A percentile compares a stretch with the other conserved stretches of the same genome.
Evolutionary conservation across 1,139 yeast species (phyloP).

Genomic region (Lodderomyces orthopsilosis): DNA sequence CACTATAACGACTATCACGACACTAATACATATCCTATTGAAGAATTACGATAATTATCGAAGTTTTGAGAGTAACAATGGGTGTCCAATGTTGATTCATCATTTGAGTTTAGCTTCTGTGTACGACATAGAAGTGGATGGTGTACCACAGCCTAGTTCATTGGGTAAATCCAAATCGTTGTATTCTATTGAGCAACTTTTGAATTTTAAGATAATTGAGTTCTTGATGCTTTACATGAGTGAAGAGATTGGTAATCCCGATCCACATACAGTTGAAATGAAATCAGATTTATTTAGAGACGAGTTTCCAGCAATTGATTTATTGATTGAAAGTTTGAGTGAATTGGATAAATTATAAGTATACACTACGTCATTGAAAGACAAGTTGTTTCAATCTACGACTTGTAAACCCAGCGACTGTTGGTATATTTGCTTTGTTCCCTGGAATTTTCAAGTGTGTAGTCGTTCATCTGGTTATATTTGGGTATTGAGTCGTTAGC

Average conservation of each 20-base stretch:
- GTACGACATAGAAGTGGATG: constrained; percentile 7
- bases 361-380: too few species aligned
- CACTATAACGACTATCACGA: constrained; percentile 49
- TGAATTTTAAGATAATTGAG: constrained; percentile 64
- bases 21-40: constrained; percentile 60
- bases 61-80: constrained; percentile 57
- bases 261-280: constrained; percentile 38
- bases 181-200: constrained; percentile 30
- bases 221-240: constrained; percentile 67
- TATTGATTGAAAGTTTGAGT: constrained; percentile 36
- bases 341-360: constrained; percentile 27
- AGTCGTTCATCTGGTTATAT: constrained; percentile 12
- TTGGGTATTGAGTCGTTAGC: constrained; percentile 12
- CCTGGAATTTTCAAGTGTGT: constrained; percentile 5
- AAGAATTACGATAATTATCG: constrained; percentile 58
- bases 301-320: constrained; percentile 43
- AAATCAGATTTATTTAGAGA: constrained; percentile 54
- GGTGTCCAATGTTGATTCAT: constrained; percentile 52
- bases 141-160: background rate
- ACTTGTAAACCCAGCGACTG: constrained; percentile 1
- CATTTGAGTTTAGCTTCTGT: constrained; percentile 26
- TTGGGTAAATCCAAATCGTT: background rate
- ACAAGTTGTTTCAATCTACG: background rate
- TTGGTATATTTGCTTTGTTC: background rate
- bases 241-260: constrained; percentile 48